phyloP scores from a whole-genome alignment of 2,329 filamentous ascomycete genomes.

The Chaetomiaceae sp. region DNA sequence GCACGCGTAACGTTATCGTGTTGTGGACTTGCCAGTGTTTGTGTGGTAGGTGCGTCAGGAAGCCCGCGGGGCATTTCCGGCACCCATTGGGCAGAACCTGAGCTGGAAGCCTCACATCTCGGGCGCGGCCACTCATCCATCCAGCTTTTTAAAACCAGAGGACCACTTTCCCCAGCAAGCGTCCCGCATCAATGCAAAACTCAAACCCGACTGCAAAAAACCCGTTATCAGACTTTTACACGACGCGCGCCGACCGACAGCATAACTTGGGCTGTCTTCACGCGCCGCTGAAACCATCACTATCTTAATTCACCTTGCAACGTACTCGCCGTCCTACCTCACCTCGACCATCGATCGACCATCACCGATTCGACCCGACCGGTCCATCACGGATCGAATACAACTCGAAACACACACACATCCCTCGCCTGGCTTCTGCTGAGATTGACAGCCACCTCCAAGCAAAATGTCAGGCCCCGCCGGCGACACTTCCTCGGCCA shows the following conservation, averaged over 20 bases:
- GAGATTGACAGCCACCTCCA: conserved; percentile 10
- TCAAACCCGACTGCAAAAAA: conserved; percentile 2
- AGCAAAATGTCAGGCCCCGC: conserved; percentile 47
- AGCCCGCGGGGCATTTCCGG: conserved; percentile 6
- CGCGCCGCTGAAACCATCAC: too few relatives aligned
- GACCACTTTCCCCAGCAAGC: not conserved
- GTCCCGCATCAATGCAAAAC: conserved; percentile 6
- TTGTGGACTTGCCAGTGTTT: too few relatives aligned
- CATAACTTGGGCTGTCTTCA: too few relatives aligned
- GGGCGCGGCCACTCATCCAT: conserved; percentile 1
- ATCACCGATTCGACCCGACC: not conserved
- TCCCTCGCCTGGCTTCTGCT: conserved; percentile 12
- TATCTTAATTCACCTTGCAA: not conserved
- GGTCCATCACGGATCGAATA: conserved; percentile 4
- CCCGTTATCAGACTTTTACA: conserved; percentile 3
- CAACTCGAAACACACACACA: not conserved
- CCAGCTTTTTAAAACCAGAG: not conserved
- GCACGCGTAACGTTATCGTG: too few relatives aligned
- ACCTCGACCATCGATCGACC: too few relatives aligned
- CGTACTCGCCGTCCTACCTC: not conserved
- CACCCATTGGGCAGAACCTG: conserved; percentile 11
- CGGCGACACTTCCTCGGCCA: conserved; percentile 28
- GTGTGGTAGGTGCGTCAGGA: conserved; percentile 13
- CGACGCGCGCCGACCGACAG: not conserved
- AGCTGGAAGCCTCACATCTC: conserved; percentile 12